A percentile compares a stretch with the other conserved stretches of the same genome.
Evolutionary conservation across 176 grass and related monocot genomes (phyloP).

Genomic region (Ensete glaucum): DNA sequence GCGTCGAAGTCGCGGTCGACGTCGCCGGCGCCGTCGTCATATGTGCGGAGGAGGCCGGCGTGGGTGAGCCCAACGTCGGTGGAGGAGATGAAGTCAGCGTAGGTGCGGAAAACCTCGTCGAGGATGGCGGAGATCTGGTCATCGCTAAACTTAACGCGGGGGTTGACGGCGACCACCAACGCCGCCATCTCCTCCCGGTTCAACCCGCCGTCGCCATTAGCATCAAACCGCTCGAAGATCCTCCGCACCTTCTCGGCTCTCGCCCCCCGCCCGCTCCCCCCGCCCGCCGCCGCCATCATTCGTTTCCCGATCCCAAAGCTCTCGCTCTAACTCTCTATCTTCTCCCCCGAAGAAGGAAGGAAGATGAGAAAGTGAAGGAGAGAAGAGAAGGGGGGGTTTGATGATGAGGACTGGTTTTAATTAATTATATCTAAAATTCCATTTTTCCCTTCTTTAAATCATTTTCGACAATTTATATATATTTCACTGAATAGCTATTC

Average conservation of each 20-base stretch:
- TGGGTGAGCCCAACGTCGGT: conserved; percentile 47
- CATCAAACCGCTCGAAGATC: conserved; percentile 91
- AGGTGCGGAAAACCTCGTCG: conserved; percentile 95
- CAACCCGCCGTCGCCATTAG: conserved; percentile 70
- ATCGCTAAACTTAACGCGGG: conserved; percentile 73
- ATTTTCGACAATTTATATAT: too few relatives aligned
- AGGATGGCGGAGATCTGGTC: conserved; percentile 88
- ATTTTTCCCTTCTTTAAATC: not conserved
- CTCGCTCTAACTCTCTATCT: not conserved
- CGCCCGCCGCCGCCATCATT: conserved; percentile 32
- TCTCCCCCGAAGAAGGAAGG: not conserved
- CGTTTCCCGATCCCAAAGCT: not conserved
- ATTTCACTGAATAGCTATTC: too few relatives aligned
- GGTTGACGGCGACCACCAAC: conserved; percentile 81
- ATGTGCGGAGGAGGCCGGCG: conserved; percentile 68
- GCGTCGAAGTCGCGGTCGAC: conserved; percentile 94
- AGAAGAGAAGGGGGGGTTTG: not conserved
- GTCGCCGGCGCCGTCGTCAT: conserved; percentile 85
- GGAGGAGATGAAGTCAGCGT: conserved; percentile 62
- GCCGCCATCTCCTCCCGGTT: conserved; percentile 79
- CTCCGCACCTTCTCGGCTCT: conserved; percentile 49
- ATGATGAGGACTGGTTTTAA: not conserved
- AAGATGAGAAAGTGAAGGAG: not conserved
- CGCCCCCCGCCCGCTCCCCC: conserved; percentile 29
- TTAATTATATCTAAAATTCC: not conserved